phyloP scores from a whole-genome alignment of 2,329 filamentous ascomycete genomes.

The Alternaria angustiovoidea region DNA sequence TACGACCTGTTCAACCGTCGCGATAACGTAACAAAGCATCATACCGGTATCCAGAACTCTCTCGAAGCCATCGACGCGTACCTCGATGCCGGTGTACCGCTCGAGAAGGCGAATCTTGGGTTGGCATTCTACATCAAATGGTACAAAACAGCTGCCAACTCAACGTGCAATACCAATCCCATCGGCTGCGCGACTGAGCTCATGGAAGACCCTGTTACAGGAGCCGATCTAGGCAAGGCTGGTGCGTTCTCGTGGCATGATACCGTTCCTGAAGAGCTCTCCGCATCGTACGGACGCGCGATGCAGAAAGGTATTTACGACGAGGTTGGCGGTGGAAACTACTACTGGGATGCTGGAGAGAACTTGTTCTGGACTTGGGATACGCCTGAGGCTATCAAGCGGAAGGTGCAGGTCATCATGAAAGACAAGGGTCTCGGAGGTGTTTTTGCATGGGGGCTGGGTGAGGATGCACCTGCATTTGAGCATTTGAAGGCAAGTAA shows the following conservation, averaged over 20 bases:
- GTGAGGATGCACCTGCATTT: conserved; percentile 64
- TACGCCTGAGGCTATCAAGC: conserved; percentile 65
- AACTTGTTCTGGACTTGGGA: conserved; percentile 78
- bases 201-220: conserved; percentile 67
- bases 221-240: conserved; percentile 65
- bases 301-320: conserved; percentile 64
- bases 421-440: conserved; percentile 67
- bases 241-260: conserved; percentile 63
- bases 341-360: conserved; percentile 69
- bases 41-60: conserved; percentile 67
- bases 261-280: conserved; percentile 52
- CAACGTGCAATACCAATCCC: conserved; percentile 57
- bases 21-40: conserved; percentile 69
- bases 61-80: conserved; percentile 66
- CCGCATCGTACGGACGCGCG: conserved; percentile 65
- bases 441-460: conserved; percentile 77
- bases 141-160: conserved; percentile 61
- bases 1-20: conserved; percentile 77
- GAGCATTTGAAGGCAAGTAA: conserved; percentile 51
- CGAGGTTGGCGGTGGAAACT: conserved; percentile 66
- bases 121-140: conserved; percentile 75
- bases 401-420: conserved; percentile 69
- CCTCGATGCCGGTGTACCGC: conserved; percentile 61
- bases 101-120: conserved; percentile 67
- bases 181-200: conserved; percentile 68